Evolutionary conservation across 768 basidiomycete genomes (phyloP), one percentile per base, ranked within the genome.

Genomic region (Macrocybe gigantea): DNA sequence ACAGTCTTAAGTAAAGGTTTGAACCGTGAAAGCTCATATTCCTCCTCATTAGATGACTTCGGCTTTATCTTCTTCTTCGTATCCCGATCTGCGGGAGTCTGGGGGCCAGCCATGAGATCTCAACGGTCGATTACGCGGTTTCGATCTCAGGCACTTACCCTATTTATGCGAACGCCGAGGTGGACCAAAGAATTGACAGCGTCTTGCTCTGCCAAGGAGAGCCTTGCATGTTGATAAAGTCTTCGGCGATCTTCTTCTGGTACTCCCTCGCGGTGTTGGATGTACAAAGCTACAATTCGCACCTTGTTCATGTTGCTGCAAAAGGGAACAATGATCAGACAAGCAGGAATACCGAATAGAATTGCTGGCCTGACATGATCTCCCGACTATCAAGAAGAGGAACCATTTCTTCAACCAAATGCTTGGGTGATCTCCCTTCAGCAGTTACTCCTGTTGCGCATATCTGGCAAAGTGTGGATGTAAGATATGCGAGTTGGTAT

Each of bases 381-480:
- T 88, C 84, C 45, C 83, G 77, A 61, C 88, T 85, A 59, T 94
- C 95, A 22, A 99, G 74, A 31, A 99, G 68, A 0, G 96, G 95
- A 0, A 99, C 94, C 96, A 99, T 98, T 63, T 99, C 94, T 62
- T 98, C 96, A 1, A 99, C 93, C 3, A 99, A 69, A 0, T 79
- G 81, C 63, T 96, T 97, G 1, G 96, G 96, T n/a, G 82, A 74
- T 69, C 96, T 97, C 1, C 94, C 94, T 56, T 97, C 92, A 0
- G 87, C 73, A 5, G 89, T 97, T 33, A 87, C 57, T 10, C 95
- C 95, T 4, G 96, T 99, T 1, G 96, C 88, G 57, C 93, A 98
- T 64, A 85, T 88, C 92, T 98, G 55, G 11, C 15, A 15, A 13
- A 41, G 29, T 39, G n/a, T 38, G 32, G 49, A 8, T n/a, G 30